Base-by-base conservation (phyloP, 2,329 filamentous ascomycete genomes). In the Cercospora brassicicola region DNA sequence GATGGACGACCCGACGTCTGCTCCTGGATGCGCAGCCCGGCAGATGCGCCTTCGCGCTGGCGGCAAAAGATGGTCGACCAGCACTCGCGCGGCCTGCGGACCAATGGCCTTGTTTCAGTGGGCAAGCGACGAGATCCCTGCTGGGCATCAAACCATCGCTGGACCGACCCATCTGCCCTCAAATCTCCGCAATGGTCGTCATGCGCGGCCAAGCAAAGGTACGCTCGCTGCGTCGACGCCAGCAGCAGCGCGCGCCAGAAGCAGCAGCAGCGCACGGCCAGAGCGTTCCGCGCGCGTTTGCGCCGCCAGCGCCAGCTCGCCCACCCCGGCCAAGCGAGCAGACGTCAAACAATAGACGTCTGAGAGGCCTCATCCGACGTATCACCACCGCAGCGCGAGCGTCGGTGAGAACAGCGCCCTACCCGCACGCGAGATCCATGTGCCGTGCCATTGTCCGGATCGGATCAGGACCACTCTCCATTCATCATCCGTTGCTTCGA, bases 301-400 rank as follows among this genome's bases (percentile, higher is more conserved):
- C 42, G 42, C 42, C 42, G 36, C 36, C 36, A 42, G 36, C 36
- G 36, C 36, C 36, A 15, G 36, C 36, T 6, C 15, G 5, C 13
- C 36, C 36, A 15, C 55, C 42, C 60, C 39, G 62, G 62, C 56
- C 65, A 71, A 69, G 66, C 69, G 69, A 70, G 67, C 64, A 59
- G 30, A 67, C 31, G 69, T 73, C 69, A 73, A 73, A 71, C 71
- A 53, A 63, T 69, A 67, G 69, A 66, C 66, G 71, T 73, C 66
- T 69, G 71, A 71, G 53, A 62, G 67, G 13, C 26, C 63, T 60
- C 36, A 30, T 33, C 56, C 66, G 63, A 68, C 66, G 70, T 70
- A 60, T 67, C 70, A 71, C 70, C 67, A 67, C 11, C 31, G 42
- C 60, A 28, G 64, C 62, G 55, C 69, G 60, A 67, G 55, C 64